Percentiles rank a stretch among this genome's conserved stretches.
Evolutionary conservation across 352 stramenopile species (phyloP).

Genomic region (Globisporangium apiculatum): DNA sequence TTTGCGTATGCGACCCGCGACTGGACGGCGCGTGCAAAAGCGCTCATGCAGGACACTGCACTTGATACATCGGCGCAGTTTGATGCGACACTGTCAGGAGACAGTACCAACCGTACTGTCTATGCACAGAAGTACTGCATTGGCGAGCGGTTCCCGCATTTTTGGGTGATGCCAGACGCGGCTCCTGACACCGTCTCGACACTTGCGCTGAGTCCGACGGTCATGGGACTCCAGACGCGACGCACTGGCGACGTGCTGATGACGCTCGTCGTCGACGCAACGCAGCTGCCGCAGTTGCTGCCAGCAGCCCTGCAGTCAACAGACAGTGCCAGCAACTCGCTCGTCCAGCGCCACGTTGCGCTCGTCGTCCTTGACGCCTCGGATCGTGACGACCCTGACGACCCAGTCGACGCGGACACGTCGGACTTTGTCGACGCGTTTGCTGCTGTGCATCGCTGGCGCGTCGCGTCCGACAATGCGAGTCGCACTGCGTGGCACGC

Average conservation of each 20-base stretch:
- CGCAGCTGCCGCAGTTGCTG: constrained; percentile 3
- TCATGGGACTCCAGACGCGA: constrained; percentile 13
- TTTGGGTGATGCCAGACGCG: constrained; percentile 25
- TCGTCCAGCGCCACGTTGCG: constrained; percentile 31
- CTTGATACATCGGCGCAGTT: constrained; percentile 51
- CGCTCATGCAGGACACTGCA: constrained; percentile 53
- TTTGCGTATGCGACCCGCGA: constrained; percentile 57
- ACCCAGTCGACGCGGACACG: neutral
- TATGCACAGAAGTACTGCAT: constrained; percentile 41
- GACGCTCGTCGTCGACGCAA: constrained; percentile 37
- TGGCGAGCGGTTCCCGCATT: constrained; percentile 61
- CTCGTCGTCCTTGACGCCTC: constrained; percentile 27
- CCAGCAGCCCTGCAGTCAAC: neutral
- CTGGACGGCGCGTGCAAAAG: constrained; percentile 36
- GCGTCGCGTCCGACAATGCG: constrained; percentile 16
- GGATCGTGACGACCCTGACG: constrained; percentile 12
- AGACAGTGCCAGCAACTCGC: constrained; percentile 2
- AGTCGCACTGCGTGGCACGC: constrained; percentile 26
- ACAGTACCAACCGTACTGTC: constrained; percentile 6
- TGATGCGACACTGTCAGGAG: too few species aligned
- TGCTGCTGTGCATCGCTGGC: constrained; percentile 25
- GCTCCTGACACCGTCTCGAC: constrained; percentile 31
- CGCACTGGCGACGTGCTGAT: constrained; percentile 34
- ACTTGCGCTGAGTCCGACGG: constrained; percentile 26
- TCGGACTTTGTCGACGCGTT: constrained; percentile 7